Base-by-base conservation (phyloP, 805 yeast genomes). In the Geotrichum ghanense region DNA sequence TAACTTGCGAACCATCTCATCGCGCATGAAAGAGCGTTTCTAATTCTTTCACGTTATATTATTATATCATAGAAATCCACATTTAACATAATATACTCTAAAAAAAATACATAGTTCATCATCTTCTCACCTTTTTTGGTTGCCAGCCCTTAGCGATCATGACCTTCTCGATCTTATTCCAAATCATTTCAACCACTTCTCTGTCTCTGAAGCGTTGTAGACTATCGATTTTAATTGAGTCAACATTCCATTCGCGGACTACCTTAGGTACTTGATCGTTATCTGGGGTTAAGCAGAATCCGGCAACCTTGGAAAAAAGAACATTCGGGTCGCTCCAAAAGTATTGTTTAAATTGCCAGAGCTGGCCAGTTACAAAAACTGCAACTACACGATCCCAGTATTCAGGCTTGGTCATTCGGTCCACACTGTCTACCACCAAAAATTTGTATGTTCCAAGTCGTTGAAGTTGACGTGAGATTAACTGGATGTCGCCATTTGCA, bases 361-460 rank as follows among this genome's bases (percentile, higher is more conserved):
- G 72, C 67, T 92, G 98, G 10, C 99, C 99, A 9, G 97, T 90
- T 16, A 96, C 90, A 68, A 92, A 82, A 34, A 92, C 84, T 0
- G 95, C 97, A 43, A 90, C 85, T 1, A 92, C 97, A 49, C 98
- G 75, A 59, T 87, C 95, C 99, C 99, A 92, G 66, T 92, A 87
- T 62, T 92, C 97, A 2, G 95, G 95, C 61, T 89, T 90, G 21
- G 84, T 81, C 66, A 83, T 83, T 65, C 80, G 75, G 46, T 88
- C 95, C 3, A 88, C 87, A 48, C 85, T 83, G 60, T 86, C 94
- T 25, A 89, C 97, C 47, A 92, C 83, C 55, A 88, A 71, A 56
- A 85, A 82, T 41, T 78, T 74, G 45, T 80, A 70, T 20, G 72
- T 76, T 14, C 83, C 78, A 27, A 86, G 68, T 44, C 68, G 66